These are phyloP conservation scores for Sequoiadendron giganteum DNA, from an alignment of 75 land plant species.

Conservation along the genomic window DNA sequence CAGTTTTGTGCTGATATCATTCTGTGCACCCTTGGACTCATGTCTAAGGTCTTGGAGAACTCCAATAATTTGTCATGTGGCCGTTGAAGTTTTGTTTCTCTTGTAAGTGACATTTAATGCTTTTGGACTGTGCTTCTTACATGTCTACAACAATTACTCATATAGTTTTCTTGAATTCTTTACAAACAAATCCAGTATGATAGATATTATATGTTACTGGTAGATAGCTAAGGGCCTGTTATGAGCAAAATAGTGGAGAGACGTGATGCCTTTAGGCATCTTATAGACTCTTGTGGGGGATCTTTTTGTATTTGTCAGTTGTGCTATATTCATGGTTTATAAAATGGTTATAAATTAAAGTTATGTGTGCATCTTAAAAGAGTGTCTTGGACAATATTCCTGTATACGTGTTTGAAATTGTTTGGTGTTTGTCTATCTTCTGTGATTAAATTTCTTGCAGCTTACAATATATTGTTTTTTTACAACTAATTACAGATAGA, in stretches of 20 bases:
- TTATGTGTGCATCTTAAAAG: too few relatives aligned
- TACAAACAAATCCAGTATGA: neutral
- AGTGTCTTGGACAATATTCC: neutral
- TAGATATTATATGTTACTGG: neutral
- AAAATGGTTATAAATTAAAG: neutral
- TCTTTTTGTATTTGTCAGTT: neutral
- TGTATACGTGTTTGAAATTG: neutral
- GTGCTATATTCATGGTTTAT: neutral
- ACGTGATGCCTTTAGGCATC: neutral
- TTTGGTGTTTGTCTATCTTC: neutral
- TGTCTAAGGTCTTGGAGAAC: neutral
- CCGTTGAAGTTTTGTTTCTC: neutral
- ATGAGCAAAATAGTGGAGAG: neutral
- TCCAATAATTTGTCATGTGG: neutral
- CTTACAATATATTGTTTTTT: constrained; percentile 5
- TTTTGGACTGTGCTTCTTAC: neutral
- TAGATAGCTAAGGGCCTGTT: too few relatives aligned
- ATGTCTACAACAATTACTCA: neutral
- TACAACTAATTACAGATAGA: constrained; percentile 73
- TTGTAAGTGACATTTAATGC: neutral
- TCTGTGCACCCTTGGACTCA: too few relatives aligned
- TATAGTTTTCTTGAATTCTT: neutral
- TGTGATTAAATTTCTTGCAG: neutral
- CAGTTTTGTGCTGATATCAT: too few relatives aligned
- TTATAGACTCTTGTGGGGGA: neutral